Evolutionary conservation across 2,329 filamentous ascomycete genomes (phyloP), one percentile per base, ranked within the genome.

Genomic region (Peltaster fructicola): DNA sequence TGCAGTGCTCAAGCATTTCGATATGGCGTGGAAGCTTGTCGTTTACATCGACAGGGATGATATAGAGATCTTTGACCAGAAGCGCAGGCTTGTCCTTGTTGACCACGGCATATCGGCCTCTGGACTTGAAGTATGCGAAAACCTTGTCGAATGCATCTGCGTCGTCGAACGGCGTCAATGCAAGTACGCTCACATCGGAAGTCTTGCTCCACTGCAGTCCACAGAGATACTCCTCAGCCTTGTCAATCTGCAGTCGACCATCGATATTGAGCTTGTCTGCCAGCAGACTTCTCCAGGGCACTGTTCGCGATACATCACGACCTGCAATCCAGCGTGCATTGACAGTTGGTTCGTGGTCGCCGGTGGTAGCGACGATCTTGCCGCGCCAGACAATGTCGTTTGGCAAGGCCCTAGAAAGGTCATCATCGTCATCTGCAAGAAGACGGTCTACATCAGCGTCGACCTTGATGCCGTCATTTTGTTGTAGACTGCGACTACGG

Each of bases 381-480:
- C 82, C 82, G 27, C 68, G 68, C 82, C 82, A 92, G 17, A 90
- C 59, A 13, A 79, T 61, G 22, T 71, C 67, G 8, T 76, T 68
- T n/a, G n/a, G n/a, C n/a, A n/a, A n/a, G n/a, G n/a, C n/a, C n/a
- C n/a, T n/a, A n/a, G n/a, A n/a, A n/a, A n/a, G n/a, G 22, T 77
- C 77, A 14, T 73, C 72, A 27, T 79, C 77, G 31, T 92, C 71
- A 31, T 78, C 81, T 40, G 84, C 68, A 6, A 95, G 65, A 38
- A 98, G 60, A 19, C 81, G 70, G 47, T 98, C 88, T 11, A 98
- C 79, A 31, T 95, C 88, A 3, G 78, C 68, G 48, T 98, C 85
- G 8, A 77, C 69, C 9, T 68, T 75, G 1, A 73, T 65, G 2
- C 71, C 68, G 28, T 57, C 53, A 5, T 41, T 41, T 12, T 41